Conservation (phyloP, 2,329 filamentous ascomycete genomes). For the Hypoxylon sp. region DNA sequence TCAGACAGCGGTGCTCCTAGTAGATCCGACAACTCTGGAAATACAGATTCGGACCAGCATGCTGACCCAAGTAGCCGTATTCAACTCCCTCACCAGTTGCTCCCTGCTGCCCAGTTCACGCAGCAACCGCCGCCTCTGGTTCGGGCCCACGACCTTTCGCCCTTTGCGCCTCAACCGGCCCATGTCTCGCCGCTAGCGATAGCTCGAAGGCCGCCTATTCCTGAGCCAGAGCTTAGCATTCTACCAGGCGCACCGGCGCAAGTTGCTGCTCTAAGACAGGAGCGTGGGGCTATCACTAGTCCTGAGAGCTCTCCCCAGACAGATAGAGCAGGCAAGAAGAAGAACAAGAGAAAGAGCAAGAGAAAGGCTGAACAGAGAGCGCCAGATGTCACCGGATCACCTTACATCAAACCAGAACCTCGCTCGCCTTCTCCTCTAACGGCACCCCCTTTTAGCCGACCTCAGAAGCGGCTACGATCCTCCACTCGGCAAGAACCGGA, state of each 20-base stretch:
- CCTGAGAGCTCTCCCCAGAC: conserved; percentile 71
- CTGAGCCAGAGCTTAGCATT: conserved; percentile 50
- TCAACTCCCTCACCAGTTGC: conserved; percentile 53
- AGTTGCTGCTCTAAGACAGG: conserved; percentile 67
- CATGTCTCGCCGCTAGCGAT: conserved; percentile 72
- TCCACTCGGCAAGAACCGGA: conserved; percentile 57
- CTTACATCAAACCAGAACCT: conserved; percentile 74
- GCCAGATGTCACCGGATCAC: conserved; percentile 61
- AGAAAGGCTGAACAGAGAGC: conserved; percentile 64
- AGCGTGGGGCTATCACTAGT: conserved; percentile 63
- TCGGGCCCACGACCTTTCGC: conserved; percentile 78
- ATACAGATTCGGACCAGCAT: conserved; percentile 53
- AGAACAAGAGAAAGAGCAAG: conserved; percentile 67
- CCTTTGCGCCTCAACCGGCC: conserved; percentile 80
- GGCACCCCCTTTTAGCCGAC: conserved; percentile 64
- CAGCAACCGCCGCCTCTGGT: conserved; percentile 71
- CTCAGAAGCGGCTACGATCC: conserved; percentile 69
- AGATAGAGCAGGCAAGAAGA: conserved; percentile 62
- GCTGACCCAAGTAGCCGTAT: conserved; percentile 52
- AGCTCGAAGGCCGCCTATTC: conserved; percentile 54
- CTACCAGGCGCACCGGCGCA: conserved; percentile 63
- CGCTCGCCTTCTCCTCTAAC: conserved; percentile 71
- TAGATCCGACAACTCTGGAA: conserved; percentile 58
- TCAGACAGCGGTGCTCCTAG: conserved; percentile 59
- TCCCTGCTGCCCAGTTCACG: conserved; percentile 56